Evolutionary conservation across 495 filamentous ascomycete species (phyloP), one percentile per base, ranked within the genome.

Genomic region (Annulohypoxylon stygium): DNA sequence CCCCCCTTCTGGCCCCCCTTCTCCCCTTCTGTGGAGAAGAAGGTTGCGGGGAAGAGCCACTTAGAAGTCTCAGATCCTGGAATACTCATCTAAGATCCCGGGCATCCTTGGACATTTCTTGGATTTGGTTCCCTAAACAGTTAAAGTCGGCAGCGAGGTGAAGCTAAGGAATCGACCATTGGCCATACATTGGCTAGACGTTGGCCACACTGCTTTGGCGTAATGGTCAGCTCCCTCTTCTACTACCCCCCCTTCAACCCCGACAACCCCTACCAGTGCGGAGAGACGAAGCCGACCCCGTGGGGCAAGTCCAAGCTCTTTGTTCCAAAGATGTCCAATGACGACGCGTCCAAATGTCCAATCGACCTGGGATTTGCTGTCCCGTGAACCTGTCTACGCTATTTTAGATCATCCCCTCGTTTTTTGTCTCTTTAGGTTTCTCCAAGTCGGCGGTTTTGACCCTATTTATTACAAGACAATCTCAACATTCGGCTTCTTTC

Each of bases 371-470:
- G 30, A 36, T 50, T 61, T 61, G 60, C 61, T 37, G 16, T 70
- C 43, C 67, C 62, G 63, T 69, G 43, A 45, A 61, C 67, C 61
- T 47, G 64, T 60, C 12, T 70, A 55, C 39, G 26, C 57, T 70
- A 66, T 59, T 71, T 71, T 67, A 65, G 57, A 47, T 54, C 62
- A 16, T 26, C 26, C 37, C 45, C 63, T 12, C 30, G 5, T 30
- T 30, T 30, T 30, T 12, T 26, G 23, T 59, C 20, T 54, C 25
- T 54, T 23, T 26, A 54, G 25, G n/a, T 51, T 26, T 60, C 54
- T 69, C 41, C 67, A 55, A 36, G 63, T 78, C 74, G 76, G 66
- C 75, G 75, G 75, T 75, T 73, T 75, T 77, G 69, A 61, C 71
- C 71, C 54, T 71, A 67, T 75, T 70, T 54, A 66, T 67, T 33